Conservation (phyloP, 1,284 basidiomycete species). For the Vanrija pseudolonga region DNA sequence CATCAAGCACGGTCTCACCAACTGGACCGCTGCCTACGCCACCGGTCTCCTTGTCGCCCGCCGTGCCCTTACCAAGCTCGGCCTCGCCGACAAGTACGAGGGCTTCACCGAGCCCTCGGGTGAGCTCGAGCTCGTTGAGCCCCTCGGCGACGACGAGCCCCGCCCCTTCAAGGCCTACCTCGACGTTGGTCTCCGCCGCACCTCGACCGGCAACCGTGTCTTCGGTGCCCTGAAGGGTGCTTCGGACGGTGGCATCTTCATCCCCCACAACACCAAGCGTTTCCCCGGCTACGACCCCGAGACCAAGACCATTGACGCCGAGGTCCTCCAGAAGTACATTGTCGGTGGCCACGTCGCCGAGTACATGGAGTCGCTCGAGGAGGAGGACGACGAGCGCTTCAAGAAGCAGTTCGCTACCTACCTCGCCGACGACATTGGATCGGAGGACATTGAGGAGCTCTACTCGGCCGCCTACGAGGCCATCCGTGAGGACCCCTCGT, state of each 20-base stretch:
- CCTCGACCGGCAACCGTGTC: slow-evolving; percentile 95
- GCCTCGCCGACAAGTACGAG: slow-evolving; percentile 97
- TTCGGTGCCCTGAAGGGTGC: slow-evolving; percentile 99
- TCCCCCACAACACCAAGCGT: slow-evolving; percentile 96
- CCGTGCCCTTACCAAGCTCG: slow-evolving; percentile 90
- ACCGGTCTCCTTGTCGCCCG: slow-evolving; percentile 95
- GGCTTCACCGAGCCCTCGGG: slow-evolving; percentile 93
- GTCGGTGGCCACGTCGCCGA: slow-evolving; percentile 97
- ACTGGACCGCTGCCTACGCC: slow-evolving; percentile 98
- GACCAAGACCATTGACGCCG: slow-evolving; percentile 87
- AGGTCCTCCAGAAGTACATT: slow-evolving; percentile 97
- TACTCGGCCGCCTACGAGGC: slow-evolving; percentile 85
- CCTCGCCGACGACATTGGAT: slow-evolving; percentile 91
- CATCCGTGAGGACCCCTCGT: slow-evolving; percentile 90
- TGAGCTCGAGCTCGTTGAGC: slow-evolving; percentile 76
- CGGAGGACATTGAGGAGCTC: slow-evolving; percentile 97
- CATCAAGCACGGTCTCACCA: slow-evolving; percentile 96
- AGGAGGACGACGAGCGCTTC: slow-evolving; percentile 99
- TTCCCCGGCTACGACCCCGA: slow-evolving; percentile 99
- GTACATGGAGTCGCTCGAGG: slow-evolving; percentile 99
- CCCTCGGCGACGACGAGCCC: slow-evolving; percentile 85
- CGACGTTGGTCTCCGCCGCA: slow-evolving; percentile 97
- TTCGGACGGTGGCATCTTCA: slow-evolving; percentile 94
- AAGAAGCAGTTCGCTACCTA: slow-evolving; percentile 98
- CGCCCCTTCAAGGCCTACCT: slow-evolving; percentile 99